Evolutionary conservation across 805 yeast genomes (phyloP), one percentile per base, ranked within the genome.

Genomic region (Candida maltosa): DNA sequence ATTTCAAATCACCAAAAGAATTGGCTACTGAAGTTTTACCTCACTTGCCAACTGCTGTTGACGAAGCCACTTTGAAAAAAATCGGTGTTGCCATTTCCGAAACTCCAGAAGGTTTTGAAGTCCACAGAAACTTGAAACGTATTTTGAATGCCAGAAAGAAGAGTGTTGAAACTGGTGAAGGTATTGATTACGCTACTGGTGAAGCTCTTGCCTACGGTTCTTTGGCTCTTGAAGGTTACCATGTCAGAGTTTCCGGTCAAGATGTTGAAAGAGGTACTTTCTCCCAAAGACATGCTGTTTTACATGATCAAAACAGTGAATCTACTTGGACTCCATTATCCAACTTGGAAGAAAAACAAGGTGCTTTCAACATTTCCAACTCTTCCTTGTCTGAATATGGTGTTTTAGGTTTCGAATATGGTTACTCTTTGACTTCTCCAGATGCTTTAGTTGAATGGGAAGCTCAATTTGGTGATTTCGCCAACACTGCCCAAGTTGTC

Each of bases 181-280:
- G 91, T 56, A 87, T 93, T 47, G 99, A 93, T 66, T 93, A 97
- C 98, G 83, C 98, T 31, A 93, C 99, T 40, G 99, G 96, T 78
- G 99, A 93, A 73, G 97, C 97, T 31, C 79, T 93, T 52, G 98
- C 98, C 14, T 91, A 83, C 54, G 99, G 97, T 57, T 79, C 97
- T 34, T 74, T 93, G 49, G 83, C 82, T 36, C 61, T 80, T 55
- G 99, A 93, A 69, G 98, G 98, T 46, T 84, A 83, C 70, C 95
- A 91, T 54, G 94, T 93, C 41, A 86, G 99, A 75, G 84, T 93
- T 34, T 86, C 96, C 31, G 99, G 99, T 62, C 97, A 93, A 75
- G 99, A 93, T 78, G 97, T 93, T 48, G 98, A 93, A 77, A 88
- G 99, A 80, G 99, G 99, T 75, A 93, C 99, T 26, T 91, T 93